A percentile compares a stretch with the other conserved stretches of the same genome.
These are phyloP conservation scores for Aaosphaeria pasadenensis DNA, from an alignment of 2,329 filamentous ascomycete species.

Conservation along the genomic window DNA sequence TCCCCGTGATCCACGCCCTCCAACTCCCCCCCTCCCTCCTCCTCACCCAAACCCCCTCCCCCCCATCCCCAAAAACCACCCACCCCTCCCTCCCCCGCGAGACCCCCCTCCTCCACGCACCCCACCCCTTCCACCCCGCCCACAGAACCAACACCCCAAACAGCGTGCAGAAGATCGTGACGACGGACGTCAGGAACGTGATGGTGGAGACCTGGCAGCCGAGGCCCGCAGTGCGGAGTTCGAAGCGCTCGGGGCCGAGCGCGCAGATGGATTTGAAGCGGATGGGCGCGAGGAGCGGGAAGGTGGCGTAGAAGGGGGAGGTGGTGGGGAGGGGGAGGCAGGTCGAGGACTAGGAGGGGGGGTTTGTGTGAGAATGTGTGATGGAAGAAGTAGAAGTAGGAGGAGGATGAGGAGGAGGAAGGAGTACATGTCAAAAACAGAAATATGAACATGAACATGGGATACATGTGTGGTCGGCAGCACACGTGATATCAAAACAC, in stretches of 20 bases:
- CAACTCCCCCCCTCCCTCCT: slow-evolving; percentile 20
- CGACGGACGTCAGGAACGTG: slow-evolving; percentile 42
- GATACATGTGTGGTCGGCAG: not conserved
- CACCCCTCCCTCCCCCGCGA: slow-evolving; percentile 23
- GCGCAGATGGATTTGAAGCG: slow-evolving; percentile 34
- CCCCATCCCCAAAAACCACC: slow-evolving; percentile 25
- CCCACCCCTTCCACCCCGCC: slow-evolving; percentile 21
- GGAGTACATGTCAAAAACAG: slow-evolving; percentile 2
- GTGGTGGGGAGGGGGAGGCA: slow-evolving; percentile 42
- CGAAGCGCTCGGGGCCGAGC: slow-evolving; percentile 41
- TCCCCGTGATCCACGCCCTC: slow-evolving; percentile 24
- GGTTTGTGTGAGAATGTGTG: no score
- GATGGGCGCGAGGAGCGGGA: slow-evolving; percentile 41
- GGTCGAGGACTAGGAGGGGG: slow-evolving; percentile 32
- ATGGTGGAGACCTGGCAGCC: slow-evolving; percentile 48
- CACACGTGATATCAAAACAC: not conserved
- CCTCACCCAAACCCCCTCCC: slow-evolving; percentile 28
- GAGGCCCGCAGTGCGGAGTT: slow-evolving; percentile 43
- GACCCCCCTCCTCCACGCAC: slow-evolving; percentile 9
- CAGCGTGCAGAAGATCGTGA: slow-evolving; percentile 41
- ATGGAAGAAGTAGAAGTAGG: no score
- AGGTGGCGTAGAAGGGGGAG: slow-evolving; percentile 29
- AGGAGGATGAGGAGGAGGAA: no score
- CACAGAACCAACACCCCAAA: slow-evolving; percentile 37
- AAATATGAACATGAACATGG: not conserved